Evolutionary conservation across 2,329 filamentous ascomycete genomes (phyloP).

Genomic region (Metarhizium brunneum): DNA sequence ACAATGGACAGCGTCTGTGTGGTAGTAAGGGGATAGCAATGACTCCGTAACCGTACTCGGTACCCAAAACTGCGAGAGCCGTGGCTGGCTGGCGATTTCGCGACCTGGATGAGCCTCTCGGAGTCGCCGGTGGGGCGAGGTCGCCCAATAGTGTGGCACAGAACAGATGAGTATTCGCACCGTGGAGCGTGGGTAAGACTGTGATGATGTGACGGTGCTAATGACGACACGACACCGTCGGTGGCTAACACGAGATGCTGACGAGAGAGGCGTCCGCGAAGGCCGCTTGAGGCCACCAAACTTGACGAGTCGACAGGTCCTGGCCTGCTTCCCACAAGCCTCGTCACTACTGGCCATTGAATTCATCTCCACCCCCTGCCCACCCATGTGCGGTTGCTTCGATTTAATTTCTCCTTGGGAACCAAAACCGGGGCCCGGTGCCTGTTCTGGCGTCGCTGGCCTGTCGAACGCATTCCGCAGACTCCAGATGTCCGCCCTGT

Average conservation of each 20-base stretch:
- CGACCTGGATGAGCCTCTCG: not conserved
- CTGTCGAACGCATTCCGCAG: not conserved
- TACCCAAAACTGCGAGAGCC: not conserved
- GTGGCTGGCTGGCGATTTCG: not conserved
- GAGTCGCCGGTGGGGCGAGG: not conserved
- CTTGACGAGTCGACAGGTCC: no score
- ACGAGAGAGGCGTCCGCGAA: not conserved
- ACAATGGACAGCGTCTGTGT: no score
- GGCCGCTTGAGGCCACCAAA: no score
- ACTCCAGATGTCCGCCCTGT: not conserved
- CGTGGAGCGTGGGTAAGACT: not conserved
- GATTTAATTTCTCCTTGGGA: not conserved
- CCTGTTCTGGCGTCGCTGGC: constrained; percentile 1
- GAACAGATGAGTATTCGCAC: not conserved
- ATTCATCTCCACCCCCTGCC: not conserved
- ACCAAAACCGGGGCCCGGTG: not conserved
- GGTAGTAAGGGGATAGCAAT: no score
- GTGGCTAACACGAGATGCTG: not conserved
- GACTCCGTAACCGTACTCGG: not conserved
- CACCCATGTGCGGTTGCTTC: not conserved
- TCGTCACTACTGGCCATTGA: no score
- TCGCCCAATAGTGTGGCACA: not conserved
- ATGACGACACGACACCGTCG: not conserved
- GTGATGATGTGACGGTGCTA: not conserved
- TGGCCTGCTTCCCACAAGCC: no score